Conservation (phyloP, 345 rosid species). For the Acer negundo region DNA sequence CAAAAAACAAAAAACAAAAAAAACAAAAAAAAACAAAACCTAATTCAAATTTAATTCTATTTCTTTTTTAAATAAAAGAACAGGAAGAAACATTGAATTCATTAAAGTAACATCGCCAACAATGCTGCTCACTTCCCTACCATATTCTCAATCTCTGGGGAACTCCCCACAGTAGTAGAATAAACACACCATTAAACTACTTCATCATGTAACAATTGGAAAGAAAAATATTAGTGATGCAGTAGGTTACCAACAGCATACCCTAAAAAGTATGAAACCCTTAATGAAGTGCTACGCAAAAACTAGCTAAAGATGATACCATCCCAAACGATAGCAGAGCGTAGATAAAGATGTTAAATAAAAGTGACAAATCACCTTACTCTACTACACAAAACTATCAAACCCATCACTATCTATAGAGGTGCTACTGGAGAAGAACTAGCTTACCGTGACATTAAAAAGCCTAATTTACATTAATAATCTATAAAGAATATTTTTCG, state of each 20-base stretch:
- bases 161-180: conserved; percentile 60
- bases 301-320: no score
- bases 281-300: no score
- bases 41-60: no score
- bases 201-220: background rate
- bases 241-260: background rate
- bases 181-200: conserved; percentile 6
- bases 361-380: no score
- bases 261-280: background rate
- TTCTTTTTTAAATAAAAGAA: no score
- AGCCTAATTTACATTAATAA: no score
- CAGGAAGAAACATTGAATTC: no score
- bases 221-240: background rate
- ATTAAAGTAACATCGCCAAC: conserved; percentile 42
- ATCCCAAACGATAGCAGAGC: no score
- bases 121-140: conserved; percentile 62
- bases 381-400: background rate
- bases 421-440: background rate
- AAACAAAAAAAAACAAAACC: no score
- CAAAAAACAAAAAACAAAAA: no score
- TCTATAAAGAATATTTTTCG: no score
- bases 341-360: no score
- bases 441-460: background rate
- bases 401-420: background rate
- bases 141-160: conserved; percentile 66